Base-by-base conservation (phyloP, 176 grass and related monocot species). In the Phragmites australis region DNA sequence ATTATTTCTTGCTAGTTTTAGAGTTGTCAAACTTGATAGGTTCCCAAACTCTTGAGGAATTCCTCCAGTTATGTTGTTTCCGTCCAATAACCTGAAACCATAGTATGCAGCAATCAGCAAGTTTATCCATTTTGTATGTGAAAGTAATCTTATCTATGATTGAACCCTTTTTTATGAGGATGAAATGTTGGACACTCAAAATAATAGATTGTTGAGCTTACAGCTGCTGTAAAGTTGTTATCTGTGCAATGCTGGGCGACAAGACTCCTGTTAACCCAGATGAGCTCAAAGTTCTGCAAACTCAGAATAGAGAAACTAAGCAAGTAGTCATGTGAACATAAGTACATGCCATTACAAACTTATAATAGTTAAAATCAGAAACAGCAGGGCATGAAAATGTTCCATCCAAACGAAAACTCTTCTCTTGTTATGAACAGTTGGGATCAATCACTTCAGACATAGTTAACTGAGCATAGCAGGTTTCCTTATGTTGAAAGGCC, bases 11-110 rank as follows among this genome's bases (percentile, higher is more conserved):
- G 62, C 87, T 63, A 97, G 80, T 40, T 83, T 88, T 76, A 97
- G 77, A 41, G 68, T 91, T 68, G 48, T 87, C 84, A 97, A 92
- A 66, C 81, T 90, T 75, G 86, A 89, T 55, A 97, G 31, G 68
- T 91, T 91, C 46, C 95, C 95, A 40, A 90, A 79, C 66, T 91
- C 80, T 30, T 59, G 72, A 45, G 95, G 95, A 85, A 97, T 94
- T 77, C 42, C 82, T 72, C 95, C 95, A 53, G 88, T 92, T 86
- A 97, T 94, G 80, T 62, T 83, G 59, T 97, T 97, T 61, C 52
- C 86, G 29, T 86, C 77, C 77, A 97, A 66, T 67, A 70, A 81
- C 70, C 95, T 97, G 83, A 39, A 88, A 74, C 44, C 11, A 78
- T 65, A 65, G 16, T 45, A 68, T 74, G 23, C 61, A 45, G 3